Base-by-base conservation (phyloP, 176 grass and related monocot genomes). In the Hsuehochloa calcarea region DNA sequence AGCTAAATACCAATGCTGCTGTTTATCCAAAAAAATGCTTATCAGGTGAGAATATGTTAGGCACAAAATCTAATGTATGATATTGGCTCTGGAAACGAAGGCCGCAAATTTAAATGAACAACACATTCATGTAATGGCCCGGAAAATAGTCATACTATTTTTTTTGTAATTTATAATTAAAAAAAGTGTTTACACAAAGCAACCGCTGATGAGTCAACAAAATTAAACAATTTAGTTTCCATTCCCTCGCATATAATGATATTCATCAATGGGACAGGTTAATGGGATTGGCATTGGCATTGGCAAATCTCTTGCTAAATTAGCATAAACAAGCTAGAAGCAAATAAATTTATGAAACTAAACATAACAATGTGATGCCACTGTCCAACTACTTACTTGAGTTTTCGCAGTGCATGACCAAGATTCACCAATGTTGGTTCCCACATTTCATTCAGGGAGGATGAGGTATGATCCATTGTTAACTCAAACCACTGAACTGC, bases 371-470 rank as follows among this genome's bases (percentile, higher is more conserved):
- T 41, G 31, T 78, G 56, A 69, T 78, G 58, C 8, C 50, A 54
- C 34, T 41, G 11, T 69, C 78, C 54, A 82, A 51, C n/a, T n/a
- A n/a, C n/a, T 79, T 98, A 96, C 96, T 94, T 96, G 55, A 99
- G 87, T 81, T 98, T 99, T 40, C 96, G 85, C 56, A 92, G 80
- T 41, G 89, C 84, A 84, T 99, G 93, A 39, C 89, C 96, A 75
- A 99, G 90, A 90, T 99, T 99, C 80, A 99, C 96, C 84, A 99
- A 89, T 85, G 96, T 99, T 83, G 96, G 90, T 79, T 99, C 96
- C 96, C 93, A 99, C 88, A 96, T 93, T 77, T 99, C 96, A 77
- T 88, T 94, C 65, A 90, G 25, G 66, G 93, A 92, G 67, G 90
- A 92, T 84, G 96, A 79, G 54, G 89, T 76, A 89, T 80, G 75